phyloP scores from a whole-genome alignment of 208 protist genomes.

The Trypanosoma platydactyli region DNA sequence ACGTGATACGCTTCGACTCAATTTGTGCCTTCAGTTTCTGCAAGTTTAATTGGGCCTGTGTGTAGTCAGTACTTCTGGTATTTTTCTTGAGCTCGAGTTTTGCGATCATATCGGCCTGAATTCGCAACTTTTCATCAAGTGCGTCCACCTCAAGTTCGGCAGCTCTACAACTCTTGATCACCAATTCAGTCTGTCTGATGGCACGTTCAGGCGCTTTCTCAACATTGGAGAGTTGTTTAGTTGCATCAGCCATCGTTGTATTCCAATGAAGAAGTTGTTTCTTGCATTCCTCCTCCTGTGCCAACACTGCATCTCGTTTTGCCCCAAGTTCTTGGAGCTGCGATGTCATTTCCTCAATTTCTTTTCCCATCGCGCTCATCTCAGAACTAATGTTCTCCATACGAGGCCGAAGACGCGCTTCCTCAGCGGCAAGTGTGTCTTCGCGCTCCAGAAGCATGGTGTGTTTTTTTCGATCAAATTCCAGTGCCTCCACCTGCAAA shows the following conservation, averaged over 20 bases:
- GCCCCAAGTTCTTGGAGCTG: slow-evolving; percentile 42
- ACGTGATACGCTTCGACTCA: slow-evolving; percentile 79
- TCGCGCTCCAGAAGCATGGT: slow-evolving; percentile 85
- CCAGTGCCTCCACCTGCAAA: slow-evolving; percentile 88
- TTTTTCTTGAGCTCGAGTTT: slow-evolving; percentile 82
- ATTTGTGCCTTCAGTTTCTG: slow-evolving; percentile 70
- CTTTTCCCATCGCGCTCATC: slow-evolving; percentile 70
- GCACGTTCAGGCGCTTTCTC: slow-evolving; percentile 82
- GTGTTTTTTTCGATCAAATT: slow-evolving; percentile 90
- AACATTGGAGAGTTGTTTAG: slow-evolving; percentile 74
- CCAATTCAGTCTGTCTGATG: slow-evolving; percentile 73
- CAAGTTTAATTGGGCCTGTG: slow-evolving; percentile 56
- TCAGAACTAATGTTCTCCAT: slow-evolving; percentile 76
- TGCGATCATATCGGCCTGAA: slow-evolving; percentile 59
- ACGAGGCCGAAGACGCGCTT: slow-evolving; percentile 81
- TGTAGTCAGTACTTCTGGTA: slow-evolving; percentile 61
- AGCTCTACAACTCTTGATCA: slow-evolving; percentile 56
- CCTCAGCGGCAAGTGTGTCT: slow-evolving; percentile 86
- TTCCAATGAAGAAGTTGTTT: slow-evolving; percentile 56
- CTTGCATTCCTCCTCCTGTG: slow-evolving; percentile 59
- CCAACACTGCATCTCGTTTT: slow-evolving; percentile 43
- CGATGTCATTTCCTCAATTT: slow-evolving; percentile 67
- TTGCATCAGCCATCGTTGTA: slow-evolving; percentile 57
- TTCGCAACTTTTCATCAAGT: slow-evolving; percentile 68
- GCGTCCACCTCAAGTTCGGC: slow-evolving; percentile 62